These are phyloP conservation scores for Raphanus hybrid DNA, from an alignment of 441 rosid species.

Conservation along the genomic window DNA sequence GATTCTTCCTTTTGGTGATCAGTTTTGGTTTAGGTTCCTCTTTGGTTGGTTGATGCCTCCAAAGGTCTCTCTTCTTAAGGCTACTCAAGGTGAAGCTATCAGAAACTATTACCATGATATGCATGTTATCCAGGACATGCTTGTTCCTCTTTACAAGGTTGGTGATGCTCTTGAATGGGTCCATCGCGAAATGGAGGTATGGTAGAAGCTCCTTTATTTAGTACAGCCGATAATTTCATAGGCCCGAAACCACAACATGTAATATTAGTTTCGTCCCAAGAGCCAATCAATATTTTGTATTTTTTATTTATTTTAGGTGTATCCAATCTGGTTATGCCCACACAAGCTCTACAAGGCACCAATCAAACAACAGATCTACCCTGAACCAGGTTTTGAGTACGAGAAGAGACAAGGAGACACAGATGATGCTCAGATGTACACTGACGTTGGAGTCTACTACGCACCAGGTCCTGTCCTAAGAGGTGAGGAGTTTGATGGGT, in stretches of 20 bases:
- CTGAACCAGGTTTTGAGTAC: conserved; percentile 89
- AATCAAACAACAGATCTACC: conserved; percentile 84
- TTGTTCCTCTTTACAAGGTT: conserved; percentile 95
- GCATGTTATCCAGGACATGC: conserved; percentile 99
- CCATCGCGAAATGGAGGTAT: conserved; percentile 95
- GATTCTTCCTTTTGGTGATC: conserved; percentile 95
- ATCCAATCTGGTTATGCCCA: conserved; percentile 97
- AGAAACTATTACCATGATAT: conserved; percentile 96
- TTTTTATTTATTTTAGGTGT: conserved; percentile 51
- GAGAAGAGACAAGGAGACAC: conserved; percentile 92
- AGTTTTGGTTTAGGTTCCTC: conserved; percentile 92
- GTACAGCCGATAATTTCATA: background rate
- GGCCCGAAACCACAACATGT: background rate
- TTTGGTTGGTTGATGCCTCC: conserved; percentile 99
- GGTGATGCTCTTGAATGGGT: conserved; percentile 96
- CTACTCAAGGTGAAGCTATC: conserved; percentile 99
- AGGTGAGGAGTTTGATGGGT: conserved; percentile 90
- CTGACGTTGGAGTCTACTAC: conserved; percentile 95
- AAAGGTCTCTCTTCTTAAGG: conserved; percentile 96
- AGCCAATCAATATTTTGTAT: background rate
- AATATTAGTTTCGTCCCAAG: background rate
- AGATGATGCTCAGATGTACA: conserved; percentile 89
- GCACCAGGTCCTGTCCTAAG: conserved; percentile 88
- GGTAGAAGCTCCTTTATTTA: background rate
- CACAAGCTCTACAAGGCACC: conserved; percentile 90